Conservation (phyloP, 139 green algal species). For the Chlorella sp. region DNA sequence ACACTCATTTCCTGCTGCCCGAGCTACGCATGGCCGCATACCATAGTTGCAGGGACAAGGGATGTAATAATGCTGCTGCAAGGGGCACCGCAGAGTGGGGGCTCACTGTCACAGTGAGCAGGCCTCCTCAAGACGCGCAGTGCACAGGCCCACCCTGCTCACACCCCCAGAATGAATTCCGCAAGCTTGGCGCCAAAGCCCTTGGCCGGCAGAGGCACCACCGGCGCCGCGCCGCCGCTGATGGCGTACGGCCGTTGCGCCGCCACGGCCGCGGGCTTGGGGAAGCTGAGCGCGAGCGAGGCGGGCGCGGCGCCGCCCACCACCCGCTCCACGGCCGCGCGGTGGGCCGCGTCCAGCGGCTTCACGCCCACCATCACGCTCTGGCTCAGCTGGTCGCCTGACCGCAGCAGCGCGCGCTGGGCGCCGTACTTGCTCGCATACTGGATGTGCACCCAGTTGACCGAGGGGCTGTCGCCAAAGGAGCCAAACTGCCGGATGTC, state of each 20-base stretch:
- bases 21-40: too few species aligned
- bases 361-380: slow-evolving; percentile 55
- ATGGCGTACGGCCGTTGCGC: slow-evolving; percentile 26
- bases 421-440: slow-evolving; percentile 57
- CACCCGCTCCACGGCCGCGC: neutral
- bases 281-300: slow-evolving; percentile 14
- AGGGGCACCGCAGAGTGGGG: too few species aligned
- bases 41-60: too few species aligned
- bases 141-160: neutral
- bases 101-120: too few species aligned
- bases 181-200: slow-evolving; percentile 27
- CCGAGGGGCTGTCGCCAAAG: slow-evolving; percentile 23
- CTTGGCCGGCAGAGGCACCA: slow-evolving; percentile 32
- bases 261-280: slow-evolving; percentile 17
- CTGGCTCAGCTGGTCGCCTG: slow-evolving; percentile 40
- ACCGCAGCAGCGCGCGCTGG: slow-evolving; percentile 48
- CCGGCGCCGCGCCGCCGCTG: neutral
- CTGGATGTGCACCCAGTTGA: slow-evolving; percentile 63
- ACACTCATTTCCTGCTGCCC: too few species aligned
- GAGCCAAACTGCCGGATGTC: slow-evolving; percentile 49
- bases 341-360: slow-evolving; percentile 33
- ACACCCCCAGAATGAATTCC: slow-evolving; percentile 50
- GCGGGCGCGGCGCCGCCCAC: neutral
- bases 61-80: too few species aligned
- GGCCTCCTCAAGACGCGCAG: too few species aligned